Evolutionary conservation across 1,284 basidiomycete species (phyloP).

Genomic region (Ustilago trichophora): DNA sequence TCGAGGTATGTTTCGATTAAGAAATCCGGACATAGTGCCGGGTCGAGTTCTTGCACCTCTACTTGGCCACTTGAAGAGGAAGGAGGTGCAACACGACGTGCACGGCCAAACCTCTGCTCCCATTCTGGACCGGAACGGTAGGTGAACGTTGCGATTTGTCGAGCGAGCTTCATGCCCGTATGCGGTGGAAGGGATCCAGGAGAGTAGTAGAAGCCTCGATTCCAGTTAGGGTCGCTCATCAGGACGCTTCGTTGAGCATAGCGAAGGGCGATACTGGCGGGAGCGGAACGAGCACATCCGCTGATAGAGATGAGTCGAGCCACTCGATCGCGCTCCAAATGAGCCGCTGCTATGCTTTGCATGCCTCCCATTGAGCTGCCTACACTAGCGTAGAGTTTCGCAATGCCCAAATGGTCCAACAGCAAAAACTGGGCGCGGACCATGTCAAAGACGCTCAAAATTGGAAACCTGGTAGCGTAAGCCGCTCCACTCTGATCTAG

Average conservation of each 20-base stretch:
- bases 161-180: slow-evolving; percentile 96
- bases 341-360: slow-evolving; percentile 94
- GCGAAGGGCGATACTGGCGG: slow-evolving; percentile 91
- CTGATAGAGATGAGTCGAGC: slow-evolving; percentile 90
- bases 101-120: slow-evolving; percentile 93
- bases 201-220: slow-evolving; percentile 96
- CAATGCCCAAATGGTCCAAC: slow-evolving; percentile 84
- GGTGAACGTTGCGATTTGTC: slow-evolving; percentile 98
- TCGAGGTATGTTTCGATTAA: slow-evolving; percentile 98
- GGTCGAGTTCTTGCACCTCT: slow-evolving; percentile 64
- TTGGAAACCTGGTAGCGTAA: slow-evolving; percentile 90
- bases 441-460: slow-evolving; percentile 96
- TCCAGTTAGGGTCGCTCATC: slow-evolving; percentile 99
- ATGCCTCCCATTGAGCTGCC: slow-evolving; percentile 97
- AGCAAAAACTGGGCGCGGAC: slow-evolving; percentile 86
- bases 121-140: slow-evolving; percentile 99
- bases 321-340: slow-evolving; percentile 88
- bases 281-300: slow-evolving; percentile 88
- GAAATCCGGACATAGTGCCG: slow-evolving; percentile 88
- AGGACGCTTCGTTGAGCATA: slow-evolving; percentile 93
- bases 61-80: too few species aligned
- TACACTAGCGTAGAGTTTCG: slow-evolving; percentile 88
- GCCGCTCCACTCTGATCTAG: slow-evolving; percentile 69
- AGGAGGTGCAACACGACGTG: slow-evolving; percentile 71
- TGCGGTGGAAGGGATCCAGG: slow-evolving; percentile 80